phyloP scores from a whole-genome alignment of 192 early-diverging fungal genomes.

The Coemansia sp. region DNA sequence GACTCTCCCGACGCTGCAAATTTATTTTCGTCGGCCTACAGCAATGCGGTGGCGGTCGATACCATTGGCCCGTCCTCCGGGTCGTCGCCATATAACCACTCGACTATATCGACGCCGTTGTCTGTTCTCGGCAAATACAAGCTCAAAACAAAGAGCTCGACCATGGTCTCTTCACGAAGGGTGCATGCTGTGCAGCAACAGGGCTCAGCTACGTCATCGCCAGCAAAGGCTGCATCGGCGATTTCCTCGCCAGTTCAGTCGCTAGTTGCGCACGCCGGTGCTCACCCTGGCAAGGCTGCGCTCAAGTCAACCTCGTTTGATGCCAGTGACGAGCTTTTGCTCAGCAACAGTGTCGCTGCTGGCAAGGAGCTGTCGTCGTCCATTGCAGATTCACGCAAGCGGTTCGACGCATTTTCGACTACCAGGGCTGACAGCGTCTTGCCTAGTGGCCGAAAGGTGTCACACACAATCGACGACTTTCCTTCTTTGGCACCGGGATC shows the following conservation, averaged over 20 bases:
- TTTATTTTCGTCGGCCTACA: slow-evolving; percentile 48
- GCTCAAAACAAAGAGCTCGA: slow-evolving; percentile 49
- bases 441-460: slow-evolving; percentile 7
- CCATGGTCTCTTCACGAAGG: slow-evolving; percentile 42
- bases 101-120: slow-evolving; percentile 50
- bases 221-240: slow-evolving; percentile 26
- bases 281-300: slow-evolving; percentile 12
- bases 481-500: slow-evolving; percentile 35
- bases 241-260: slow-evolving; percentile 32
- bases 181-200: slow-evolving; percentile 29
- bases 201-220: slow-evolving; percentile 1
- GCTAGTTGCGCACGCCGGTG: not conserved
- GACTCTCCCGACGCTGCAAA: slow-evolving; percentile 25
- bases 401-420: not conserved
- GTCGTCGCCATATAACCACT: slow-evolving; percentile 40
- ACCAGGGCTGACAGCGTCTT: not conserved
- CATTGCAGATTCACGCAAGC: slow-evolving; percentile 2
- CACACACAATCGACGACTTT: slow-evolving; percentile 50
- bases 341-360: not conserved
- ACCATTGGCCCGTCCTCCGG: slow-evolving; percentile 38
- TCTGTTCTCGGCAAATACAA: slow-evolving; percentile 56
- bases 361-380: slow-evolving; percentile 11
- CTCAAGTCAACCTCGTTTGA: slow-evolving; percentile 11
- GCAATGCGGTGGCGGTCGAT: slow-evolving; percentile 40
- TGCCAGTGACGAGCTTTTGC: slow-evolving; percentile 13